A percentile compares a stretch with the other conserved stretches of the same genome.
These are phyloP conservation scores for Neocallimastix lanati DNA, from an alignment of 192 early-diverging fungal species.

Conservation along the genomic window DNA sequence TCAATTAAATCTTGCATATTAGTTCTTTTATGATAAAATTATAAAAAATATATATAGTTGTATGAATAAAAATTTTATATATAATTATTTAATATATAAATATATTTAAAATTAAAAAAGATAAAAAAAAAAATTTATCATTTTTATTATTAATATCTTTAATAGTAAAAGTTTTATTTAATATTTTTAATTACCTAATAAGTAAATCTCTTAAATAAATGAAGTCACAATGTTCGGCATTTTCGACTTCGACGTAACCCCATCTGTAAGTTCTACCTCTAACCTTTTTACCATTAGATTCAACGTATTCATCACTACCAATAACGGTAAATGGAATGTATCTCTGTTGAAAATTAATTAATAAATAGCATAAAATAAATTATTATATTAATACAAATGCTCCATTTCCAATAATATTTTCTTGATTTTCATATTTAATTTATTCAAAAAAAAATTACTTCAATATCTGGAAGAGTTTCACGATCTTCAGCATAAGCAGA, in stretches of 20 bases:
- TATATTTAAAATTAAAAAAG: too few species aligned
- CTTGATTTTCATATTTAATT: too few species aligned
- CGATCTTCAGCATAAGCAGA: slow-evolving; percentile 51
- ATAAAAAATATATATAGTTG: too few species aligned
- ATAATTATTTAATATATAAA: too few species aligned
- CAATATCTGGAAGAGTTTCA: slow-evolving; percentile 38
- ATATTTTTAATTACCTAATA: slow-evolving; percentile 42
- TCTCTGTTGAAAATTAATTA: slow-evolving; percentile 24
- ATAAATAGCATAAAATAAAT: too few species aligned
- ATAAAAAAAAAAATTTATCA: too few species aligned
- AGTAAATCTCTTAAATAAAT: slow-evolving; percentile 77
- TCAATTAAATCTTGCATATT: slow-evolving; percentile 89
- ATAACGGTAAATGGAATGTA: slow-evolving; percentile 91
- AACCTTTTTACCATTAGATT: slow-evolving; percentile 68
- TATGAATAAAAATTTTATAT: too few species aligned
- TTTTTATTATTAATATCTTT: too few species aligned
- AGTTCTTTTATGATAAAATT: not conserved
- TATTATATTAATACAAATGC: too few species aligned
- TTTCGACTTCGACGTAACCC: slow-evolving; percentile 94
- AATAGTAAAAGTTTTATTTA: too few species aligned
- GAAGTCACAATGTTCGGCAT: slow-evolving; percentile 93
- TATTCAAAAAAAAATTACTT: slow-evolving; percentile 25
- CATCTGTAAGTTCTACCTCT: slow-evolving; percentile 88
- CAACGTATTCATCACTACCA: slow-evolving; percentile 71
- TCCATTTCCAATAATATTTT: too few species aligned